Conservation (phyloP, 2,329 filamentous ascomycete genomes). For the Oidium heveae region DNA sequence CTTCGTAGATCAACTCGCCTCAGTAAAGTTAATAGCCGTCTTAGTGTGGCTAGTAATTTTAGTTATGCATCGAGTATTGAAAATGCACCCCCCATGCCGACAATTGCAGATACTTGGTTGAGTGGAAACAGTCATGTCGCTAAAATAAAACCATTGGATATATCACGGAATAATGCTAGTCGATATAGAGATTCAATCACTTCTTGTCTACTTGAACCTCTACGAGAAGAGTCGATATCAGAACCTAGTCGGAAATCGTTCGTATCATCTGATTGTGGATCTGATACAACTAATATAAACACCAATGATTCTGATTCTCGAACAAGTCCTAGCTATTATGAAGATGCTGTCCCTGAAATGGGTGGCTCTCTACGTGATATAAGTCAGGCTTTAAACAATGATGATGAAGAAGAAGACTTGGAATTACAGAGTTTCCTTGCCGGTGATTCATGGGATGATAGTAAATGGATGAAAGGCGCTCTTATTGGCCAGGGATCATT, state of each 20-base stretch:
- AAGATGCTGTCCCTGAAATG: slow-evolving; percentile 50
- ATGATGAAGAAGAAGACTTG: slow-evolving; percentile 77
- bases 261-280: slow-evolving; percentile 54
- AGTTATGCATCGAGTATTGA: slow-evolving; percentile 81
- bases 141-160: slow-evolving; percentile 22
- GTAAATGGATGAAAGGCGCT: slow-evolving; percentile 98
- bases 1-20: slow-evolving; percentile 73
- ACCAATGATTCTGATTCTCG: slow-evolving; percentile 58
- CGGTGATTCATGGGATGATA: slow-evolving; percentile 83
- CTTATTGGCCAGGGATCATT: slow-evolving; percentile 94
- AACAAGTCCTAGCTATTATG: slow-evolving; percentile 55
- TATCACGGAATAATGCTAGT: slow-evolving; percentile 16
- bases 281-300: slow-evolving; percentile 43
- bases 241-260: slow-evolving; percentile 89
- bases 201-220: slow-evolving; percentile 66
- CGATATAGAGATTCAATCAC: slow-evolving; percentile 69
- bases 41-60: slow-evolving; percentile 81
- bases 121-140: slow-evolving; percentile 30
- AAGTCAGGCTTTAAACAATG: slow-evolving; percentile 62
- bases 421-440: slow-evolving; percentile 75
- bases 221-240: slow-evolving; percentile 66
- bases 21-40: slow-evolving; percentile 74
- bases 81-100: slow-evolving; percentile 84
- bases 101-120: slow-evolving; percentile 84
- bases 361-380: slow-evolving; percentile 61